Evolutionary conservation across 768 basidiomycete genomes (phyloP).

Genomic region (Kwoniella pini): DNA sequence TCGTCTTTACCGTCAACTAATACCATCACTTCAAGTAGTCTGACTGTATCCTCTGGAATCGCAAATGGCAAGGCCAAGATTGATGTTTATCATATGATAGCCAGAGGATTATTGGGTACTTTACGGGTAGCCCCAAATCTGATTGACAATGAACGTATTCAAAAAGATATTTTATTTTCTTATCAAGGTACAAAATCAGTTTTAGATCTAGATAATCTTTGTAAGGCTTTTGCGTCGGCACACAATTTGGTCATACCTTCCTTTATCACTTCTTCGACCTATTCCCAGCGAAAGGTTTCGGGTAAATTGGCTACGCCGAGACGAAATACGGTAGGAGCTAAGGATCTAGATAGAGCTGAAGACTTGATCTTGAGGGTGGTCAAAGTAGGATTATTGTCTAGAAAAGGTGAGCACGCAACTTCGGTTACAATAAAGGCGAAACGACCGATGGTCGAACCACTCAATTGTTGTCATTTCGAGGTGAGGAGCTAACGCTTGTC

Average conservation of each 20-base stretch:
- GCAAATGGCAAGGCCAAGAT: conserved; percentile 57
- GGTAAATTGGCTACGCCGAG: conserved; percentile 18
- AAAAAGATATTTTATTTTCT: conserved; percentile 52
- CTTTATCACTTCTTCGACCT: neutral
- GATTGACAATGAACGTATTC: conserved; percentile 48
- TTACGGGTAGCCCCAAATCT: conserved; percentile 24
- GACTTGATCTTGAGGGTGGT: conserved; percentile 65
- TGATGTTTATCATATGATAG: conserved; percentile 88
- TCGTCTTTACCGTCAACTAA: conserved; percentile 7
- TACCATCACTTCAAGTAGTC: neutral
- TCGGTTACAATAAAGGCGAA: too few species aligned
- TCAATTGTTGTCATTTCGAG: too few species aligned
- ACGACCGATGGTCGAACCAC: too few species aligned
- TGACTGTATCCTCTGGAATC: neutral
- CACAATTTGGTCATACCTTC: conserved; percentile 23
- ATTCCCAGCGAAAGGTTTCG: neutral
- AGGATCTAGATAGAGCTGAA: neutral
- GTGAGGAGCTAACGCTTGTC: too few species aligned
- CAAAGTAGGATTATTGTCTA: conserved; percentile 75
- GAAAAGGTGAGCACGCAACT: conserved; percentile 66
- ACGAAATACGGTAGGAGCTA: conserved; percentile 3
- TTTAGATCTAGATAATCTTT: conserved; percentile 48
- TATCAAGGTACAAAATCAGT: conserved; percentile 51
- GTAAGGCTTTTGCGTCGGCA: conserved; percentile 47
- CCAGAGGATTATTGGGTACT: conserved; percentile 17